Evolutionary conservation across 306 rosid genomes (phyloP), one percentile per base, ranked within the genome.

Genomic region (Vigna trinervia): DNA sequence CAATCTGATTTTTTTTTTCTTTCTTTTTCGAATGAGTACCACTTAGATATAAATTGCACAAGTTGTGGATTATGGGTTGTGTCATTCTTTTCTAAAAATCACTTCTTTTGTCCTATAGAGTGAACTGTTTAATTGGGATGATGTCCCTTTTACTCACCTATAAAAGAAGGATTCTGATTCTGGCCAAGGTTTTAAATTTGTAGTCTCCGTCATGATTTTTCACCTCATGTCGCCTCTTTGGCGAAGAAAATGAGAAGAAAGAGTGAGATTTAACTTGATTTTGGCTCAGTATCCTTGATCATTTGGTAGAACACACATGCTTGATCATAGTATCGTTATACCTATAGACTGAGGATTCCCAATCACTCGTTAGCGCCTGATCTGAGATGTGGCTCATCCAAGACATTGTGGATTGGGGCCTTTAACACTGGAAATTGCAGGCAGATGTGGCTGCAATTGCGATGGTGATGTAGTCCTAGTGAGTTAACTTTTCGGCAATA

Each of bases 11-110:
- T 12, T 23, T 23, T 20, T 20, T 20, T 1, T 20, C 1, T 17
- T 17, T 17, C 19, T 50, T 50, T 50, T 50, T 50, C 6, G 14
- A 46, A 11, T 12, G 15, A 46, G 51, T 11, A 13, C n/a, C 20
- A 50, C 15, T 8, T 8, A 53, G 22, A 8, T 17, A 53, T 53
- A 17, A 7, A 17, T 53, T 19, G 2, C 32, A 45, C 23, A 19
- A 69, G 12, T 47, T 69, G 17, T 23, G 15, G 63, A 41, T 53
- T 54, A 76, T 71, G 75, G 26, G 19, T 38, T 72, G 5, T 58
- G 60, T 4, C 6, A 30, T 32, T 17, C 4, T 52, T 9, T 45
- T 12, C 12, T 36, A 56, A 57, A 69, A 57, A 58, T 38, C 74
- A 69, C 23, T 46, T 23, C 6, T 30, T 19, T 54, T 23, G 53